phyloP scores from a whole-genome alignment of 1,284 basidiomycete genomes.

The Anthracocystis panici-leucophaei region DNA sequence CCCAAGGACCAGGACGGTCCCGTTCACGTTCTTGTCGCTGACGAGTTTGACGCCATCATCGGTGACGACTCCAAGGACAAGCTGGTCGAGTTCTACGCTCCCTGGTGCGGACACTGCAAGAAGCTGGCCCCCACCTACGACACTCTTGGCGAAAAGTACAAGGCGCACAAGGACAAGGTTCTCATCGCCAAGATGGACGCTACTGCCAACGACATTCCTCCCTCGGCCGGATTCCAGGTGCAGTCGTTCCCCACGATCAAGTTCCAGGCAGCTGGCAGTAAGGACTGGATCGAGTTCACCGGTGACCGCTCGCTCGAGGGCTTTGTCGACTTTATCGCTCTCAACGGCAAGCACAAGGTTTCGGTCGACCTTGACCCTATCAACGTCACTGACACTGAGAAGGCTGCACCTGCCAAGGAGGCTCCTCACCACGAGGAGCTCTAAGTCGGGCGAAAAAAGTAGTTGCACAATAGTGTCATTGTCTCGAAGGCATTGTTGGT shows the following conservation, averaged over 20 bases:
- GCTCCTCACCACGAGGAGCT: constrained; percentile 53
- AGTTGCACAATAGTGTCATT: not conserved
- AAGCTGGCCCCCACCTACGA: constrained; percentile 96
- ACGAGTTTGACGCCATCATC: constrained; percentile 85
- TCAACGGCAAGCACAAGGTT: constrained; percentile 67
- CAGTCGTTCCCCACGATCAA: constrained; percentile 94
- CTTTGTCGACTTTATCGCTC: constrained; percentile 65
- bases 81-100: constrained; percentile 93
- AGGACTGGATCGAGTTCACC: constrained; percentile 81
- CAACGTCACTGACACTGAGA: constrained; percentile 40
- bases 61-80: constrained; percentile 90
- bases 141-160: constrained; percentile 86
- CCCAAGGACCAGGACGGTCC: constrained; percentile 85
- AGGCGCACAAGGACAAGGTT: constrained; percentile 80
- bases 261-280: constrained; percentile 90
- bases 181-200: constrained; percentile 92
- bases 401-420: constrained; percentile 32
- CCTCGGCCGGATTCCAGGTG: constrained; percentile 81
- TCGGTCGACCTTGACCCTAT: constrained; percentile 52
- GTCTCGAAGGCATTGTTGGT: no score
- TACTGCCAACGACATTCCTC: constrained; percentile 94
- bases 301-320: constrained; percentile 68
- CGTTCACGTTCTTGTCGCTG: constrained; percentile 87
- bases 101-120: constrained; percentile 90
- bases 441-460: constrained; percentile 2